Conservation (phyloP, 305 asterid species). For the Striga hermonthica region DNA sequence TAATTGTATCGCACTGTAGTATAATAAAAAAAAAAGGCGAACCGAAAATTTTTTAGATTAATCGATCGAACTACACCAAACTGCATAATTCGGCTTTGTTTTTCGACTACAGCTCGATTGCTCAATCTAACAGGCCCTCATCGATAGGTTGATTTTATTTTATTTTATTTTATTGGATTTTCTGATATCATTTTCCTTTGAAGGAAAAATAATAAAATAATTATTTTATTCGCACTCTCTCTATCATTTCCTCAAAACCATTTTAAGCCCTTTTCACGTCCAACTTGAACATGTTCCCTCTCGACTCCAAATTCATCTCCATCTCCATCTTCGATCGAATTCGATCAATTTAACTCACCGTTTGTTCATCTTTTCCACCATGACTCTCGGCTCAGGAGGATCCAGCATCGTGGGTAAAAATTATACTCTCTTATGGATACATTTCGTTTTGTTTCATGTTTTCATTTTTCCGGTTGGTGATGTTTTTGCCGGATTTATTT, state of each 20-base stretch:
- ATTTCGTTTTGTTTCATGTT: background rate
- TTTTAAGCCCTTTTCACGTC: slow-evolving; percentile 23
- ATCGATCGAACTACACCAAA: too few relatives aligned
- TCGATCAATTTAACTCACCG: slow-evolving; percentile 21
- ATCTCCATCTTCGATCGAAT: slow-evolving; percentile 26
- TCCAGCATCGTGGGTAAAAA: slow-evolving; percentile 46
- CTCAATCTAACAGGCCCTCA: too few relatives aligned
- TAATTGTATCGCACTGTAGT: too few relatives aligned
- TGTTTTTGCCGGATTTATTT: slow-evolving; percentile 24
- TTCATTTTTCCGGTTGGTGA: background rate
- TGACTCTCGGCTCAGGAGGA: slow-evolving; percentile 61
- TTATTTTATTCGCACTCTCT: slow-evolving; percentile 9
- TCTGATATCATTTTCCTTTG: too few relatives aligned
- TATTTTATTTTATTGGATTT: too few relatives aligned
- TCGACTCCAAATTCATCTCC: slow-evolving; percentile 10
- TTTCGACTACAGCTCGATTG: too few relatives aligned
- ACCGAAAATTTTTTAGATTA: too few relatives aligned
- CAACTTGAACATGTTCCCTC: slow-evolving; percentile 25
- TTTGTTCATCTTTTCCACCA: slow-evolving; percentile 24
- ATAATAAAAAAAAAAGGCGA: too few relatives aligned
- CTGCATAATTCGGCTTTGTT: too few relatives aligned
- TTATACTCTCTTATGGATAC: background rate
- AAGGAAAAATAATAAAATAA: background rate
- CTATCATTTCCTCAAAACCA: background rate
- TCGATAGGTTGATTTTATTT: too few relatives aligned